These are phyloP conservation scores for Grosmannia huntii DNA, from an alignment of 2,329 filamentous ascomycete species.

Conservation along the genomic window DNA sequence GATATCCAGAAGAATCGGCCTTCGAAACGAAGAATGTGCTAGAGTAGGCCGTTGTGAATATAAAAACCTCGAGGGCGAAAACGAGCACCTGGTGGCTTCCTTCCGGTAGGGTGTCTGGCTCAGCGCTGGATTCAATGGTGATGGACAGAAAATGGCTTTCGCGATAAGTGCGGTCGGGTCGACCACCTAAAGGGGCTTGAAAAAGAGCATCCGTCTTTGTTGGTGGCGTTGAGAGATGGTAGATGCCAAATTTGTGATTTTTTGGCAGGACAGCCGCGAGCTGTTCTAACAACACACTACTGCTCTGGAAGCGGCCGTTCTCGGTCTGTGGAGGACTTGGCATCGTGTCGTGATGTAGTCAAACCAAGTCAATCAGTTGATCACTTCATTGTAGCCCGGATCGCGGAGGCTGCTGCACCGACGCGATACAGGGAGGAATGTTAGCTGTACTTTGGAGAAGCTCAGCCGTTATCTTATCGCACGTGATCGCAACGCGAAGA, in stretches of 20 bases:
- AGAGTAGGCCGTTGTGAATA: conserved; percentile 69
- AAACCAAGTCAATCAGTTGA: not conserved
- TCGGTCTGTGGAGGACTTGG: not conserved
- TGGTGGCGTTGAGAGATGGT: conserved; percentile 81
- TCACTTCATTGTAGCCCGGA: not conserved
- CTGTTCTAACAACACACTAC: conserved; percentile 21
- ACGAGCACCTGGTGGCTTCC: conserved; percentile 41
- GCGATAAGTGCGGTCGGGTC: conserved; percentile 67
- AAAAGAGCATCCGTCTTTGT: conserved; percentile 64
- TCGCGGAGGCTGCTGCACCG: not conserved
- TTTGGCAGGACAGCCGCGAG: conserved; percentile 41
- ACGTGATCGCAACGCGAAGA: conserved; percentile 1
- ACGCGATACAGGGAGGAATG: not conserved
- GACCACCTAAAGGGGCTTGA: conserved; percentile 58
- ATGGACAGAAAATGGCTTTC: conserved; percentile 65
- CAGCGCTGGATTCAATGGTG: conserved; percentile 25
- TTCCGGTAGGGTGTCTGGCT: not conserved
- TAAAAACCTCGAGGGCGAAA: conserved; percentile 73
- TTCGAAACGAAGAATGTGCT: conserved; percentile 93
- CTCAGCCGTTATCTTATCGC: not conserved
- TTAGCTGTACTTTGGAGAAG: not conserved
- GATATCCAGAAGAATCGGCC: conserved; percentile 87
- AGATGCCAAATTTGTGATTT: conserved; percentile 49
- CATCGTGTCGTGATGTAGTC: not conserved
- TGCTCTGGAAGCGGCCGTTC: conserved; percentile 11